Base-by-base conservation (phyloP, 768 basidiomycete genomes). In the Coprinopsis sp. region DNA sequence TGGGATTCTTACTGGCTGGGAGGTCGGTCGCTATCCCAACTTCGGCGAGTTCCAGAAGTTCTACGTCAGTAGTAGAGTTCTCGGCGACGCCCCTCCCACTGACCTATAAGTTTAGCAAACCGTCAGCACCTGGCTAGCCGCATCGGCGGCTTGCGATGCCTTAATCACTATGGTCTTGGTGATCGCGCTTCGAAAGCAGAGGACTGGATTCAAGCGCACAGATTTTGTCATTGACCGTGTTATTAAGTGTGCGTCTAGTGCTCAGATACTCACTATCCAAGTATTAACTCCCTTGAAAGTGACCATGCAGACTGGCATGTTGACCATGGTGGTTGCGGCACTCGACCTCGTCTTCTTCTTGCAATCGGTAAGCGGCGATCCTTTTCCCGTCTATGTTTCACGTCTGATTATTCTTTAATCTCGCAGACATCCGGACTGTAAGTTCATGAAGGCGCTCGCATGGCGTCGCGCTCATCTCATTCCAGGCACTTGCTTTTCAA, bases 161-260 rank as follows among this genome's bases (percentile, higher is more conserved):
- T 36, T 36, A 18, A 36, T 36, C 16, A 36, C 34, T 8, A 18
- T 36, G 6, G 19, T 36, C 16, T 18, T 36, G 8, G 34, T 36
- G 12, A 18, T 36, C 16, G 34, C 34, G 6, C 34, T 36, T 36
- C 34, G 34, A 11, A 16, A 14, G 10, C 44, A 34, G 19, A 45
- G 34, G 22, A 45, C 44, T 18, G 44, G 44, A 11, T 25, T 45
- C 23, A 10, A 33, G 16, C 18, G 24, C 21, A 33, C 44, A 21
- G 44, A 45, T 13, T 22, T 33, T n/a, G 24, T 33, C 18, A 23
- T 34, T 33, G 44, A 45, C 44, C 44, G 44, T 22, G 34, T 45
- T 18, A 45, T 45, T 13, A 33, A 16, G 19, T 19, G 44, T 34
- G 18, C 3, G 31, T 19, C 34, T 33, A 10, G 30, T 31, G 3